phyloP scores from a whole-genome alignment of 2,329 filamentous ascomycete genomes.

The Colletotrichum sp. region DNA sequence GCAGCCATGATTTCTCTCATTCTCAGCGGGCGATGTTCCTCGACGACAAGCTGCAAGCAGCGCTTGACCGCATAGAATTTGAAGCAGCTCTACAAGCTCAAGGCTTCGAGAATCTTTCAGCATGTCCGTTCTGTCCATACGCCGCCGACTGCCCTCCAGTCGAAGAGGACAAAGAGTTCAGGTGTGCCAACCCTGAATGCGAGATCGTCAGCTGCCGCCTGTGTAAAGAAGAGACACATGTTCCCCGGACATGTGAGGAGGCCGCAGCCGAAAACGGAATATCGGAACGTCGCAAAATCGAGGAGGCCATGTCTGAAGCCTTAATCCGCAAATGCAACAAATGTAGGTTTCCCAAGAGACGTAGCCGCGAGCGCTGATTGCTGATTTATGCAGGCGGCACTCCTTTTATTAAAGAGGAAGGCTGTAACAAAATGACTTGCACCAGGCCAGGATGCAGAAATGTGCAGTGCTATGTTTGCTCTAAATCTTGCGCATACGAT shows the following conservation, averaged over 20 bases:
- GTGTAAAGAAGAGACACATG: conserved; percentile 72
- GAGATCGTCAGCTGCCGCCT: conserved; percentile 68
- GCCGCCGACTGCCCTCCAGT: conserved; percentile 75
- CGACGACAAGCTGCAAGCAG: conserved; percentile 60
- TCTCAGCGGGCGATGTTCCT: conserved; percentile 63
- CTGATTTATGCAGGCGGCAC: conserved; percentile 53
- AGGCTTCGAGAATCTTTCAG: conserved; percentile 72
- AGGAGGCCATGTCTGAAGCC: conserved; percentile 85
- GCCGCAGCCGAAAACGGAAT: conserved; percentile 63
- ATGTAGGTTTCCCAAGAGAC: conserved; percentile 40
- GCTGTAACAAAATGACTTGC: conserved; percentile 87
- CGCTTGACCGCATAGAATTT: conserved; percentile 74
- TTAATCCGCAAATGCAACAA: conserved; percentile 78
- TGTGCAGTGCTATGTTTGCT: conserved; percentile 74
- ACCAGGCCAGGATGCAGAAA: conserved; percentile 55
- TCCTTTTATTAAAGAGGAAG: conserved; percentile 79
- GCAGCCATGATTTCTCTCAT: conserved; percentile 63
- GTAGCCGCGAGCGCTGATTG: background rate
- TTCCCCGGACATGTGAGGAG: conserved; percentile 76
- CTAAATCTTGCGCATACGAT: conserved; percentile 66
- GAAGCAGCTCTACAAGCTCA: conserved; percentile 73
- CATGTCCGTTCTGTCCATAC: conserved; percentile 84
- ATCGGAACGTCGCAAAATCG: conserved; percentile 69
- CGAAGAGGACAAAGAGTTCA: conserved; percentile 74
- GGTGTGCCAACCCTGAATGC: conserved; percentile 72